phyloP scores from a whole-genome alignment of 2,329 filamentous ascomycete species.

The Atkinsonella texensis region DNA sequence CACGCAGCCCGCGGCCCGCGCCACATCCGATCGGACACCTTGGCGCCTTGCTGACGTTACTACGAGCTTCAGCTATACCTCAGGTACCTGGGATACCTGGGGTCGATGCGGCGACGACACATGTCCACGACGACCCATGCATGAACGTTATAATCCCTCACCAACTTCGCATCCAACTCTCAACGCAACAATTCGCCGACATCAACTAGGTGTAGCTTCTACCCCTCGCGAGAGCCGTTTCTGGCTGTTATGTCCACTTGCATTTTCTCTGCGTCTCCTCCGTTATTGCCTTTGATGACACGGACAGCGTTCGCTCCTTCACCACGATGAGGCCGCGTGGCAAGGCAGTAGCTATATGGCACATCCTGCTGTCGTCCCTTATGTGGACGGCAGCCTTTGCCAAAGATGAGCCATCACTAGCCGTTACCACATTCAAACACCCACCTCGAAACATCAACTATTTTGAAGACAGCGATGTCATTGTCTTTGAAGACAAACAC shows the following conservation, averaged over 20 bases:
- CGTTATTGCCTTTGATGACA: slow-evolving; percentile 28
- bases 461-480: slow-evolving; percentile 77
- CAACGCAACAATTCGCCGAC: not conserved
- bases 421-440: slow-evolving; percentile 52
- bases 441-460: slow-evolving; percentile 65
- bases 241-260: not conserved
- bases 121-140: not conserved
- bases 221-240: not conserved
- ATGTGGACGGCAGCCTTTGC: slow-evolving; percentile 30
- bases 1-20: slow-evolving; percentile 1
- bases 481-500: slow-evolving; percentile 59
- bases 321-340: slow-evolving; percentile 44
- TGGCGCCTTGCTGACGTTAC: not conserved
- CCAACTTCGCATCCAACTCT: not conserved
- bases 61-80: not conserved
- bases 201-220: not conserved
- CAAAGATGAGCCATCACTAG: slow-evolving; percentile 56
- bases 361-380: slow-evolving; percentile 39
- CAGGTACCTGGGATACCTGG: too few relatives aligned
- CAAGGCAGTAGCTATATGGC: slow-evolving; percentile 34
- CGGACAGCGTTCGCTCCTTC: slow-evolving; percentile 17
- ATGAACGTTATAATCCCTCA: not conserved
- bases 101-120: not conserved
- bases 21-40: not conserved
- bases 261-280: not conserved